Conservation (phyloP, 495 filamentous ascomycete genomes). For the Hyaloscypha hepaticicola region DNA sequence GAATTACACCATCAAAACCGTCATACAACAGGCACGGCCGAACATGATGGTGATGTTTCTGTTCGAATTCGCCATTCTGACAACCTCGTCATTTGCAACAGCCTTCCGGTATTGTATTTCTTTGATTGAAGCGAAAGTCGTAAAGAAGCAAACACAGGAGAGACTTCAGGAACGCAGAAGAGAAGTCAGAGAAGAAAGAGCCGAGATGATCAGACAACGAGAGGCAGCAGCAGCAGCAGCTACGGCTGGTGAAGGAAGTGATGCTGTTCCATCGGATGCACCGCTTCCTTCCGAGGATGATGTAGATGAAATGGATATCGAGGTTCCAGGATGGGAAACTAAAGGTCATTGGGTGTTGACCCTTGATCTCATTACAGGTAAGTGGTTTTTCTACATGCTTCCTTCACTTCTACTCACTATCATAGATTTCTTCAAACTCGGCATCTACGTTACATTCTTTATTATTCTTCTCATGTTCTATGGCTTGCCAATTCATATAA, state of each 20-base stretch:
- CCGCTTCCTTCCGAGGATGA: slow-evolving; percentile 66
- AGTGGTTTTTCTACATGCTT: slow-evolving; percentile 23
- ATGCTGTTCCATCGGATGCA: slow-evolving; percentile 27
- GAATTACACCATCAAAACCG: slow-evolving; percentile 73
- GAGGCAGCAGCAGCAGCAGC: slow-evolving; percentile 45
- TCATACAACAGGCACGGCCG: slow-evolving; percentile 80
- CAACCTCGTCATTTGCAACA: slow-evolving; percentile 77
- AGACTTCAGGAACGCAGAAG: slow-evolving; percentile 60
- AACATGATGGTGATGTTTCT: slow-evolving; percentile 99
- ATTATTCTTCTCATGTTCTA: slow-evolving; percentile 89
- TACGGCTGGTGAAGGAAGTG: slow-evolving; percentile 36
- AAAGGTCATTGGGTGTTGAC: slow-evolving; percentile 93
- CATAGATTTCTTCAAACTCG: slow-evolving; percentile 83
- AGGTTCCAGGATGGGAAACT: slow-evolving; percentile 94
- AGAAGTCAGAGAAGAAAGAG: slow-evolving; percentile 56
- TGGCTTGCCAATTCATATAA: slow-evolving; percentile 92
- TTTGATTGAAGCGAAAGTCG: slow-evolving; percentile 74
- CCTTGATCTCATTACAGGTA: slow-evolving; percentile 81
- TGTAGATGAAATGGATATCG: slow-evolving; percentile 88
- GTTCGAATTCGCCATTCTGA: slow-evolving; percentile 90
- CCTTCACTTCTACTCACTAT: slow-evolving; percentile 25
- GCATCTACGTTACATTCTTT: slow-evolving; percentile 90
- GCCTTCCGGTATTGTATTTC: slow-evolving; percentile 73
- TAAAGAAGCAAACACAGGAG: slow-evolving; percentile 64
- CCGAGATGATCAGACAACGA: slow-evolving; percentile 62